Conservation (phyloP, 495 filamentous ascomycete genomes). For the Neurospora sublineolata region DNA sequence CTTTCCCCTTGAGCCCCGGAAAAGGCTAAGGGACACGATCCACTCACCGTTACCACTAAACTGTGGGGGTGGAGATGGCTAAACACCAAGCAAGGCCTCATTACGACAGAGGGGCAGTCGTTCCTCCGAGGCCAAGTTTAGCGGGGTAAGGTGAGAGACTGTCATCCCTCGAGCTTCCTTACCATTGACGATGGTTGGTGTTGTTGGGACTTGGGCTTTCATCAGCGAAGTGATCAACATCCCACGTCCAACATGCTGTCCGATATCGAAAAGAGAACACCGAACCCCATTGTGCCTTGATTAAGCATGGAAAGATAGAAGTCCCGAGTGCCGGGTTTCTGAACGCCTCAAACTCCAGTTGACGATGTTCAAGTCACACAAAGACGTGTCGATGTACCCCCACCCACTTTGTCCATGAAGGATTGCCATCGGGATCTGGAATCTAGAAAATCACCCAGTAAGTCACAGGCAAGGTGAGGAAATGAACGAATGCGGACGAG, state of each 20-base stretch:
- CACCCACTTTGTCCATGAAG: neutral
- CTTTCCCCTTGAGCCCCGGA: neutral
- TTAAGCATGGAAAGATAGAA: neutral
- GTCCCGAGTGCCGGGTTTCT: neutral
- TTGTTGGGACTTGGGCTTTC: too few relatives aligned
- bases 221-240: neutral
- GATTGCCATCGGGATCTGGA: neutral
- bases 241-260: neutral
- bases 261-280: neutral
- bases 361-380: neutral
- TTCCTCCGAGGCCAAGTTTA: neutral
- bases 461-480: neutral
- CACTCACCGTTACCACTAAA: neutral
- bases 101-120: neutral
- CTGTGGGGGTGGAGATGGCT: neutral
- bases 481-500: neutral
- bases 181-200: neutral
- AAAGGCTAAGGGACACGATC: neutral
- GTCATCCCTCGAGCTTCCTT: neutral
- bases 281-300: neutral
- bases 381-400: neutral
- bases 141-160: neutral
- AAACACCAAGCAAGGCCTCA: neutral
- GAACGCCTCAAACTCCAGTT: neutral
- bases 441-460: neutral